Percentiles rank a stretch among this genome's conserved stretches.
These are phyloP conservation scores for Ganoderma sp. DNA, from an alignment of 1,284 basidiomycete genomes.

Conservation along the genomic window DNA sequence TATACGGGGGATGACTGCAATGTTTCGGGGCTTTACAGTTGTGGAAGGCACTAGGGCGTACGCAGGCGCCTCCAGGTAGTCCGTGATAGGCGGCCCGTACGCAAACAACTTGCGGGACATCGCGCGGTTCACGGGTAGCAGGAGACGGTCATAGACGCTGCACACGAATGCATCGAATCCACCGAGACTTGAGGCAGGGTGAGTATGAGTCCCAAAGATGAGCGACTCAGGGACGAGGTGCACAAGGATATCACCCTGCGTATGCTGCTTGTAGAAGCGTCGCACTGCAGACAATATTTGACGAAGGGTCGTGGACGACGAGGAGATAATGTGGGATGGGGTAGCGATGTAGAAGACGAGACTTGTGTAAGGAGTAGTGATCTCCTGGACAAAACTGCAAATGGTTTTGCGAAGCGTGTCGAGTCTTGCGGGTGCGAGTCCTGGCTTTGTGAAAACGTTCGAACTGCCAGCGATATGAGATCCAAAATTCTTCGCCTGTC, in stretches of 20 bases:
- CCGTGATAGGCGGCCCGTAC: constrained; percentile 44
- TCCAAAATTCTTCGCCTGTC: constrained; percentile 67
- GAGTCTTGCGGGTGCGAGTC: constrained; percentile 65
- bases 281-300: constrained; percentile 67
- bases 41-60: constrained; percentile 63
- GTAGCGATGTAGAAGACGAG: constrained; percentile 73
- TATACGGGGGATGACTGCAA: constrained; percentile 36
- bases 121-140: constrained; percentile 61
- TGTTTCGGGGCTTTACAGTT: constrained; percentile 38
- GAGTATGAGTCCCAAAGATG: constrained; percentile 50
- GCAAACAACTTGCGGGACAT: constrained; percentile 60
- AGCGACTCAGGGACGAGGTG: constrained; percentile 74
- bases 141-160: constrained; percentile 74
- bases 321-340: constrained; percentile 60
- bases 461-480: constrained; percentile 57
- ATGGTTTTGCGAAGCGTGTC: constrained; percentile 66
- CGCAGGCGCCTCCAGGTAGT: constrained; percentile 66
- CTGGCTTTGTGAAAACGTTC: constrained; percentile 52
- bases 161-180: constrained; percentile 57
- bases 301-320: constrained; percentile 66
- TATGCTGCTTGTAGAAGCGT: constrained; percentile 54
- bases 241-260: constrained; percentile 56
- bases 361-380: constrained; percentile 47
- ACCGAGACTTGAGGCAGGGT: constrained; percentile 46
- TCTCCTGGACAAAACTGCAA: constrained; percentile 53